Evolutionary conservation across 1,139 yeast genomes (phyloP), one percentile per base, ranked within the genome.

Genomic region (Yamadazyma atlantica): DNA sequence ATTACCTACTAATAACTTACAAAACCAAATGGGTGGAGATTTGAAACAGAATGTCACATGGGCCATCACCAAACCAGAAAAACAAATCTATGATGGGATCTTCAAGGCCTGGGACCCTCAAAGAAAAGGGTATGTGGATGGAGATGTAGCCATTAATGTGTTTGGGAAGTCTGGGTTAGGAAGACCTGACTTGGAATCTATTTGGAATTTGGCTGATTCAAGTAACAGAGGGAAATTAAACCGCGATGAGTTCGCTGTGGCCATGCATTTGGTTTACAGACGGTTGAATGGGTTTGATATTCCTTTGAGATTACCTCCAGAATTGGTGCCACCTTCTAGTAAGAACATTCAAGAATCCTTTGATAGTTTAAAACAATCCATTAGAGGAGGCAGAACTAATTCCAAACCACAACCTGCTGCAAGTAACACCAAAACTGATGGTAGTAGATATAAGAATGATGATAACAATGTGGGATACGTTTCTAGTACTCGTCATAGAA

Each of bases 121-220:
- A 23, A 73, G 74, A 34, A 71, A 67, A 36, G 97, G 98, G 0
- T 75, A 66, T 45, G 73, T 92, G 39, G 83, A 81, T 40, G 96
- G 97, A 11, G 80, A 79, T 29, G 80, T 83, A 13, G 96, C 96
- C 1, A 88, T 92, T 38, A 80, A 80, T 44, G 83, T 92, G 27
- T 89, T 92, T 61, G 83, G 94, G 34, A 92, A 92, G 62, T 85
- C 95, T 19, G 97, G 97, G 1, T 75, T 92, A 48, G 74, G 82
- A 40, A 79, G 97, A 60, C 75, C 80, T 8, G 97, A 90, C 50
- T 73, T 92, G 45, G 97, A 90, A 58, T 73, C 82, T 27, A 87
- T 92, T 45, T 92, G 98, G 98, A 88, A 85, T 38, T 67, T 85
- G 46, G 78, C 85, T 26, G 90, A 85, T 54, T 69, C 78, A 15